Conservation (phyloP, 2,329 filamentous ascomycete genomes). For the Apiospora arundinis region DNA sequence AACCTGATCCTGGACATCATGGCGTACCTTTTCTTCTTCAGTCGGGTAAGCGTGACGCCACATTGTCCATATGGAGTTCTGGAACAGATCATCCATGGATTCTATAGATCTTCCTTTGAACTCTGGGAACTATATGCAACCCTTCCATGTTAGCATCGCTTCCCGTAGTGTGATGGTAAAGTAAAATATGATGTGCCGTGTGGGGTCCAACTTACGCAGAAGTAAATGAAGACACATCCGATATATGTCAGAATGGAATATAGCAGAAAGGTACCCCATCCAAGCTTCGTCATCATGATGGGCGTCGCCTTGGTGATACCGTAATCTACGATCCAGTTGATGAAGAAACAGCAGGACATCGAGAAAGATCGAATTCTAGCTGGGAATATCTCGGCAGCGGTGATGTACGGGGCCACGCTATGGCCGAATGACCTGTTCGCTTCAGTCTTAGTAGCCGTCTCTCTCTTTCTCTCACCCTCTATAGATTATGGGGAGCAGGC, state of each 20-base stretch:
- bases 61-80: conserved; percentile 47
- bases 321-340: conserved; percentile 43
- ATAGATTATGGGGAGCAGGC: not conserved
- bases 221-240: conserved; percentile 49
- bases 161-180: not conserved
- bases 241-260: conserved; percentile 44
- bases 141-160: not conserved
- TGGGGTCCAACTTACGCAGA: conserved; percentile 42
- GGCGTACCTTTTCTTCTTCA: conserved; percentile 41
- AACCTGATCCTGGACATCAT: conserved; percentile 36
- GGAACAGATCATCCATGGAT: conserved; percentile 55
- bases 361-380: conserved; percentile 39
- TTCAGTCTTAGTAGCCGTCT: not conserved
- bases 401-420: conserved; percentile 37
- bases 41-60: conserved; percentile 47
- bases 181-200: no score
- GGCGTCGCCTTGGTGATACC: conserved; percentile 41
- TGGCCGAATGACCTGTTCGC: conserved; percentile 32
- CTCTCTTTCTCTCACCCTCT: not conserved
- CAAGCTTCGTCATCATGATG: conserved; percentile 44
- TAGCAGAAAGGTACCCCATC: conserved; percentile 44
- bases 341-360: conserved; percentile 38
- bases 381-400: conserved; percentile 43
- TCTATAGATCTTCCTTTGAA: conserved; percentile 57
- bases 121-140: conserved; percentile 43